Conservation (phyloP, 352 stramenopile genomes). For the Phytophthora pini region DNA sequence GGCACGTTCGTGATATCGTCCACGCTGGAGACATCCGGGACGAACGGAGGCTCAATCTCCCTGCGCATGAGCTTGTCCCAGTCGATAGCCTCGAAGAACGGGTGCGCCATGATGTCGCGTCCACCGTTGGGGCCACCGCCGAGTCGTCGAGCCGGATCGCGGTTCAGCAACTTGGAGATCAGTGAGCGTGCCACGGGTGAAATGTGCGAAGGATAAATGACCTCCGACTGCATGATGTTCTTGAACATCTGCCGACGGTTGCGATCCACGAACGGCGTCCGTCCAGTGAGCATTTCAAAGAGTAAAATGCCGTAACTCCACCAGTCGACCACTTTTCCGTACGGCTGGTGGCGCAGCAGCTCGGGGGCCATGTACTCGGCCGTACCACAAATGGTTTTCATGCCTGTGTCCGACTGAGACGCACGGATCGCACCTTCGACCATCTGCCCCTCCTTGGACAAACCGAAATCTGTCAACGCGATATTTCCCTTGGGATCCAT, state of each 20-base stretch:
- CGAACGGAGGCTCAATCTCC: slow-evolving; percentile 82
- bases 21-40: slow-evolving; percentile 78
- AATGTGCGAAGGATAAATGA: slow-evolving; percentile 91
- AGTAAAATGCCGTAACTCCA: slow-evolving; percentile 91
- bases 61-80: slow-evolving; percentile 89
- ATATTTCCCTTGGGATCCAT: slow-evolving; percentile 92
- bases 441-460: slow-evolving; percentile 87
- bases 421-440: slow-evolving; percentile 85
- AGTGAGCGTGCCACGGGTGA: slow-evolving; percentile 71
- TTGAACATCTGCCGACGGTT: slow-evolving; percentile 92
- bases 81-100: slow-evolving; percentile 86
- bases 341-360: slow-evolving; percentile 83
- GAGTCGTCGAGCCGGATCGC: slow-evolving; percentile 92
- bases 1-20: slow-evolving; percentile 91
- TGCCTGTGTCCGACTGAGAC: slow-evolving; percentile 79
- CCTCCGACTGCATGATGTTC: slow-evolving; percentile 91
- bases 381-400: slow-evolving; percentile 92
- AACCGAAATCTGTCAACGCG: slow-evolving; percentile 86
- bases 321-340: slow-evolving; percentile 91
- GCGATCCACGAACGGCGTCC: slow-evolving; percentile 88
- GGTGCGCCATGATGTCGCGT: slow-evolving; percentile 88
- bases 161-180: slow-evolving; percentile 93
- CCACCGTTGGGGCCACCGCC: slow-evolving; percentile 89
- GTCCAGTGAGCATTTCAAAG: slow-evolving; percentile 90
- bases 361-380: slow-evolving; percentile 91